A percentile compares a stretch with the other conserved stretches of the same genome.
Conservation (phyloP, 345 rosid genomes). For the Moricandia arvensis region DNA sequence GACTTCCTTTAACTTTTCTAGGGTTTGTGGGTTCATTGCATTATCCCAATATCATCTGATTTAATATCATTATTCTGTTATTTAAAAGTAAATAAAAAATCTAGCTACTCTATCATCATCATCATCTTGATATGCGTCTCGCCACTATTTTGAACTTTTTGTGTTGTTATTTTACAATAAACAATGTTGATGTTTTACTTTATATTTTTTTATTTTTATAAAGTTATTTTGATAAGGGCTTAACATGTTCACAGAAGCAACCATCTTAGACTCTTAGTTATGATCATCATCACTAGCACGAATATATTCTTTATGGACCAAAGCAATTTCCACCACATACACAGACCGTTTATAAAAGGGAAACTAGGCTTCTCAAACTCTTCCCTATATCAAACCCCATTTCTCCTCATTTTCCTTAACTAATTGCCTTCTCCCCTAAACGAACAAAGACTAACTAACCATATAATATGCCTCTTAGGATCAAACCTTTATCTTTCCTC, state of each 20-base stretch:
- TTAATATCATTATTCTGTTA: constrained; percentile 1
- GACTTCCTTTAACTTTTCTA: constrained; percentile 23
- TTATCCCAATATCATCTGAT: constrained; percentile 28
- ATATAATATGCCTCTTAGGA: constrained; percentile 45
- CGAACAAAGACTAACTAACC: neutral
- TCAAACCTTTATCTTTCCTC: constrained; percentile 46
- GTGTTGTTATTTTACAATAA: neutral
- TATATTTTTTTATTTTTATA: constrained; percentile 1
- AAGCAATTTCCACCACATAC: constrained; percentile 30
- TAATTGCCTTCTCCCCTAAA: neutral
- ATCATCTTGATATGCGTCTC: constrained; percentile 26
- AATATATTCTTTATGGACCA: constrained; percentile 15
- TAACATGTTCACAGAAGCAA: constrained; percentile 27
- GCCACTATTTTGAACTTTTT: constrained; percentile 12
- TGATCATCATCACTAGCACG: constrained; percentile 30
- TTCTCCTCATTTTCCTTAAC: neutral
- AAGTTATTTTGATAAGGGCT: constrained; percentile 19
- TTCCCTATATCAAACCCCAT: constrained; percentile 18
- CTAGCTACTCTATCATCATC: constrained; percentile 23
- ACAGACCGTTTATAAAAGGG: constrained; percentile 33
- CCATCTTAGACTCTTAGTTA: constrained; percentile 26
- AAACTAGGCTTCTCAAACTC: constrained; percentile 29
- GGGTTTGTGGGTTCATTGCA: constrained; percentile 35
- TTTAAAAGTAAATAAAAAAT: neutral
- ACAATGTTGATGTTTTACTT: constrained; percentile 1